Evolutionary conservation across 768 basidiomycete genomes (phyloP).

Genomic region (Naganishia vaughanmartiniae): DNA sequence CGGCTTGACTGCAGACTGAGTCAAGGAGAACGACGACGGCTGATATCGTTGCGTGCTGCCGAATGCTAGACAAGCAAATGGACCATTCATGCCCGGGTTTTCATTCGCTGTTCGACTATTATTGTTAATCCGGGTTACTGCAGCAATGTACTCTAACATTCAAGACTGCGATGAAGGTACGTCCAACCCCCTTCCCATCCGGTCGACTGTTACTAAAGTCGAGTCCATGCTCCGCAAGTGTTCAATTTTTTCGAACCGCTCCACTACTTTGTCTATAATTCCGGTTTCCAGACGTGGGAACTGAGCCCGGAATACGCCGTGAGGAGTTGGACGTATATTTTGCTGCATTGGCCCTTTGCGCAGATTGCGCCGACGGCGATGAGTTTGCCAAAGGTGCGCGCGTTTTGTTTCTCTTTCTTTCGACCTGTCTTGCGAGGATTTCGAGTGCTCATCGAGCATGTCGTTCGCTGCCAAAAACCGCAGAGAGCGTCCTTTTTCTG

Average conservation of each 20-base stretch:
- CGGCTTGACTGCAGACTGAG: neutral
- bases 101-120: constrained; percentile 79
- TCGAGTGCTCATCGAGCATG: neutral
- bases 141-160: constrained; percentile 93
- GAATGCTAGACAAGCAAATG: constrained; percentile 41
- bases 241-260: constrained; percentile 99
- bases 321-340: constrained; percentile 88
- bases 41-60: constrained; percentile 4
- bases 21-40: neutral
- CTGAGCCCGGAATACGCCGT: constrained; percentile 85
- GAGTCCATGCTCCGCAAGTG: constrained; percentile 57
- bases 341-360: constrained; percentile 68
- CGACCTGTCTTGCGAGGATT: too few species aligned
- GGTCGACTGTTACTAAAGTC: constrained; percentile 15
- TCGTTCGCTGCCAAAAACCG: neutral
- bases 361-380: constrained; percentile 55
- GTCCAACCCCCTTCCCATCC: constrained; percentile 27
- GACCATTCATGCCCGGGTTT: constrained; percentile 82
- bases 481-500: constrained; percentile 87
- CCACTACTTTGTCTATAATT: constrained; percentile 79
- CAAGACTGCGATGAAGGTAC: constrained; percentile 95
- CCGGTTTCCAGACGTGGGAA: constrained; percentile 98
- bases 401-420: too few species aligned
- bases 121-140: constrained; percentile 71
- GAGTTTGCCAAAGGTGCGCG: constrained; percentile 69